These are phyloP conservation scores for Arachnopeziza araneosa DNA, from an alignment of 2,329 filamentous ascomycete species.

Conservation along the genomic window DNA sequence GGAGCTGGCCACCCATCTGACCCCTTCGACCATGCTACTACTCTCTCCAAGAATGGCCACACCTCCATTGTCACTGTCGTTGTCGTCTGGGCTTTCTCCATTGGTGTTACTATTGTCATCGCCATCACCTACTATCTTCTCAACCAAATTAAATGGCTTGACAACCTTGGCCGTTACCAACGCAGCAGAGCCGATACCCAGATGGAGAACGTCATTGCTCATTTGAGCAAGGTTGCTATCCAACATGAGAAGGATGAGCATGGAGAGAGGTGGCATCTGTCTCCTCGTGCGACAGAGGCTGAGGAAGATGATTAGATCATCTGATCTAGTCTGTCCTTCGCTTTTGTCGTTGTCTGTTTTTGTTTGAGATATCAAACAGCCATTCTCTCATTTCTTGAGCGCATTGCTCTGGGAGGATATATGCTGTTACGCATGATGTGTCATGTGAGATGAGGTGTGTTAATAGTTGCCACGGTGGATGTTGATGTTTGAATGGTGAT, in stretches of 20 bases:
- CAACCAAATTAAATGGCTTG: constrained; percentile 52
- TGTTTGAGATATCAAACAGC: neutral
- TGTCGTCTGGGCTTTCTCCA: constrained; percentile 60
- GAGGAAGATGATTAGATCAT: constrained; percentile 30
- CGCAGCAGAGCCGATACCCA: constrained; percentile 55
- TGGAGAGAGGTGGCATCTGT: constrained; percentile 27
- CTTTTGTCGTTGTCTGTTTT: neutral
- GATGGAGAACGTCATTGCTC: constrained; percentile 61
- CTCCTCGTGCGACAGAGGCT: constrained; percentile 25
- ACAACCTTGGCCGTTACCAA: constrained; percentile 58
- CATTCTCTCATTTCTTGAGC: constrained; percentile 1
- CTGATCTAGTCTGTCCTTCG: neutral
- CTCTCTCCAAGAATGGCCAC: constrained; percentile 35
- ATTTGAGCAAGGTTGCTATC: constrained; percentile 58
- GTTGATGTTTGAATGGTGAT: neutral
- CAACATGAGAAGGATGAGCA: constrained; percentile 50
- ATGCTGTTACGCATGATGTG: neutral
- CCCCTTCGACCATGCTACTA: constrained; percentile 32
- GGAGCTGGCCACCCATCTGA: constrained; percentile 34
- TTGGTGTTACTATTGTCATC: constrained; percentile 59
- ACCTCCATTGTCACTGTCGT: constrained; percentile 56
- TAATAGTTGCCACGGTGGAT: neutral
- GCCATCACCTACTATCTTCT: constrained; percentile 60
- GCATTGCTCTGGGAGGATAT: neutral
- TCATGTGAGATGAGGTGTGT: neutral